Evolutionary conservation across 306 rosid genomes (phyloP).

Genomic region (Dalbergia oliveri): DNA sequence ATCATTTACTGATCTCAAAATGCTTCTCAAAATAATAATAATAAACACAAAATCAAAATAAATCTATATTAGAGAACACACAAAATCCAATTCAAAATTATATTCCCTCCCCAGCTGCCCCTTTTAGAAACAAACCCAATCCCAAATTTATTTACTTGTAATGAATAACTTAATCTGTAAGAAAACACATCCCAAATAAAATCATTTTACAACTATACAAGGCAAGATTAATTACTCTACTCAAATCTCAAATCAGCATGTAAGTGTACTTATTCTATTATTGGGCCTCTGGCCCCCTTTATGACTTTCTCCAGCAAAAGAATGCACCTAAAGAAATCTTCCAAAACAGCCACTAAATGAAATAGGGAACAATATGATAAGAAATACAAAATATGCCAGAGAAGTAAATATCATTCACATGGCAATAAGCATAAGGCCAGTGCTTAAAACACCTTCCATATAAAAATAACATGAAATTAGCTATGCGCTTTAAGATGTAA

Average conservation of each 20-base stretch:
- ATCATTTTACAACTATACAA: constrained; percentile 18
- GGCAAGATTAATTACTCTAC: constrained; percentile 1
- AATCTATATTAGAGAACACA: background rate
- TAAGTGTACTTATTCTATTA: background rate
- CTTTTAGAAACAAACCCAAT: constrained; percentile 21
- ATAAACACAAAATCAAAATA: constrained; percentile 11
- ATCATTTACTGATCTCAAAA: constrained; percentile 1
- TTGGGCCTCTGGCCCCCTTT: background rate
- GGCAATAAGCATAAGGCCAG: constrained; percentile 35
- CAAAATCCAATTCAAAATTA: background rate
- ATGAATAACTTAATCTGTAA: background rate
- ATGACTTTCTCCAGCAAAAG: constrained; percentile 19
- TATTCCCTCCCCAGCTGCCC: constrained; percentile 20
- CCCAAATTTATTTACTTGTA: background rate
- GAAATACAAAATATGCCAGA: constrained; percentile 22
- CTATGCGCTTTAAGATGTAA: constrained; percentile 56
- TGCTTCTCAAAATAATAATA: background rate
- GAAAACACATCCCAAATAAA: constrained; percentile 18
- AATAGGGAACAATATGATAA: constrained; percentile 1
- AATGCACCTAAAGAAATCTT: constrained; percentile 22
- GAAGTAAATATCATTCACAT: constrained; percentile 37
- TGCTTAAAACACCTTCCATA: constrained; percentile 43
- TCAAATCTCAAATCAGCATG: background rate
- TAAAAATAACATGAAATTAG: constrained; percentile 49
- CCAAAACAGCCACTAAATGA: constrained; percentile 7